Percentiles rank a stretch among this genome's conserved stretches.
These are phyloP conservation scores for Ophidiomyces ophidiicola DNA, from an alignment of 2,329 filamentous ascomycete species.

Conservation along the genomic window DNA sequence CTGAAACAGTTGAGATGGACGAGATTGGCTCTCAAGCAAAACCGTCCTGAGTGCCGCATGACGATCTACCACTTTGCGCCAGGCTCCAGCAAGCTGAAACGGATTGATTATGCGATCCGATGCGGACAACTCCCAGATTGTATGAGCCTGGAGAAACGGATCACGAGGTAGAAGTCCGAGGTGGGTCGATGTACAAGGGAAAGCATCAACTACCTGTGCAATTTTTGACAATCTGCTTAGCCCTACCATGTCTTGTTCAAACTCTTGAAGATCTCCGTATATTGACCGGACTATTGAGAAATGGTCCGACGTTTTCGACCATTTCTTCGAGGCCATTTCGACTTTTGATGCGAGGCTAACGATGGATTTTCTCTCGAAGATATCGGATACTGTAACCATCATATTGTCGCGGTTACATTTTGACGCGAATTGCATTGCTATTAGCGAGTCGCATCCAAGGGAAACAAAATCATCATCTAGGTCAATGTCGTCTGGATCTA, in stretches of 20 bases:
- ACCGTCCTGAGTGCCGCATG: slow-evolving; percentile 7
- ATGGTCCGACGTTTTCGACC: neutral
- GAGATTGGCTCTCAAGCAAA: neutral
- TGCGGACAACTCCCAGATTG: slow-evolving; percentile 12
- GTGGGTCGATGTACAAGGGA: slow-evolving; percentile 12
- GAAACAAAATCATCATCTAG: slow-evolving; percentile 9
- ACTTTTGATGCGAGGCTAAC: neutral
- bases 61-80: slow-evolving; percentile 4
- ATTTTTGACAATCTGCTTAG: neutral
- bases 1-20: neutral
- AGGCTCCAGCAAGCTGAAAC: slow-evolving; percentile 4
- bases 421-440: slow-evolving; percentile 25
- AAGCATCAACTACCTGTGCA: slow-evolving; percentile 8
- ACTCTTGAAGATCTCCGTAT: slow-evolving; percentile 3
- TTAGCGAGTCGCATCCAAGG: slow-evolving; percentile 29
- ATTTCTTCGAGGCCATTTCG: neutral
- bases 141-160: slow-evolving; percentile 4
- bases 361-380: slow-evolving; percentile 12
- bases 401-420: slow-evolving; percentile 9
- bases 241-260: neutral
- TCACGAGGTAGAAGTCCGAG: slow-evolving; percentile 10
- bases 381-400: slow-evolving; percentile 8
- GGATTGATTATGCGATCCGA: slow-evolving; percentile 1
- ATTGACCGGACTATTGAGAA: slow-evolving; percentile 4
- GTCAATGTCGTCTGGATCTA: slow-evolving; percentile 21